Base-by-base conservation (phyloP, 768 basidiomycete species). In the Pleurotus sapidus region DNA sequence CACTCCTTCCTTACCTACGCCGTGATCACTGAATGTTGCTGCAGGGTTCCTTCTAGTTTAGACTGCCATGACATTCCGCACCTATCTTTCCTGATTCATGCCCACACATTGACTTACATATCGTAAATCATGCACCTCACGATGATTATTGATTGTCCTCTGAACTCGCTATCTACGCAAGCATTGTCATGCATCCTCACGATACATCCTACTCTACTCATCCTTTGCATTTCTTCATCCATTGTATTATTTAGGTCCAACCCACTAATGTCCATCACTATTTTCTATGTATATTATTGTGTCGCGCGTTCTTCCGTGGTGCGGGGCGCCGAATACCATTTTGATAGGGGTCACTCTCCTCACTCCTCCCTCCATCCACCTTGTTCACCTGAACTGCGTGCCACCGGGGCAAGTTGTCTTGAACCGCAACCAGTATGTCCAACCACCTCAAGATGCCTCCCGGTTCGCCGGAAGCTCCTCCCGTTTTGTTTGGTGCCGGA, bases 401-500 rank as follows among this genome's bases (percentile, higher is more conserved):
- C 51, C 8, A 11, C 30, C 30, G 30, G 30, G 30, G 30, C 30
- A 11, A 34, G 9, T 34, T 34, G 30, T 34, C 30, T 34, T 34
- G 30, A 34, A 11, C 30, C 30, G 30, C 30, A 34, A 9, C 30
- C 30, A 34, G 30, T 9, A 34, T 34, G 30, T 3, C 30, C 9
- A 34, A 8, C 30, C 9, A 34, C 30, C 30, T 34, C 8, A 39
- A 54, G 39, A 54, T 40, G 51, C 51, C 51, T 39, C 68, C 74
- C 15, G 65, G 61, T 55, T 74, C 74, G 4, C 77, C 77, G 20
- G 77, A 75, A 47, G 85, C 79, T 3, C 56, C 46, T 4, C 88
- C 88, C 4, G 76, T 78, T 46, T 68, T 78, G 43, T 91, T 91
- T 65, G 86, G 86, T 17, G 90, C 89, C 53, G 87, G 86, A 14